Evolutionary conservation across 2,329 filamentous ascomycete genomes (phyloP).

Genomic region (Colletotrichum tabaci): DNA sequence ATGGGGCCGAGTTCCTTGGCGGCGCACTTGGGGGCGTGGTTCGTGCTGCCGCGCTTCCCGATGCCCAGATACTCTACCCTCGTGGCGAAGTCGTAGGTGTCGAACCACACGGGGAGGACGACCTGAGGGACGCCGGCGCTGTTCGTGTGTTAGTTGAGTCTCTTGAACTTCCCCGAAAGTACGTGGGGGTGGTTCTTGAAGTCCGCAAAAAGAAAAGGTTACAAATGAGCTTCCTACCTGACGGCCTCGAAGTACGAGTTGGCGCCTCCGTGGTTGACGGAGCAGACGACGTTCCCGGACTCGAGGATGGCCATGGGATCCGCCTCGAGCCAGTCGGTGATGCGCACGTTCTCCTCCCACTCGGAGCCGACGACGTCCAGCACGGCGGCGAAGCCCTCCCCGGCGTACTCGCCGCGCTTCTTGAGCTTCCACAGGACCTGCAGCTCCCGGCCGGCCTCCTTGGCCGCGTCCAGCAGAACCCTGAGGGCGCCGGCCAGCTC

Average conservation of each 20-base stretch:
- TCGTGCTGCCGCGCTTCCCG: slow-evolving; percentile 46
- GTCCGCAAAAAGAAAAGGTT: too few species aligned
- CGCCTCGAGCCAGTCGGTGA: slow-evolving; percentile 57
- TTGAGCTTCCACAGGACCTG: slow-evolving; percentile 56
- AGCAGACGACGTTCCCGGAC: slow-evolving; percentile 55
- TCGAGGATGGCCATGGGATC: slow-evolving; percentile 56
- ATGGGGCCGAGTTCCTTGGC: slow-evolving; percentile 4
- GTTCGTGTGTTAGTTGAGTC: slow-evolving; percentile 13
- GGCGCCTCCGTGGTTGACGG: slow-evolving; percentile 63
- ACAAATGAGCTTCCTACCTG: slow-evolving; percentile 46
- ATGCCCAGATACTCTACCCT: slow-evolving; percentile 61
- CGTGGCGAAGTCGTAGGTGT: slow-evolving; percentile 63
- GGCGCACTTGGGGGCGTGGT: slow-evolving; percentile 6
- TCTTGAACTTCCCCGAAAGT: too few species aligned
- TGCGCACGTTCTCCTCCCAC: slow-evolving; percentile 48
- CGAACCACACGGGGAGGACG: slow-evolving; percentile 61
- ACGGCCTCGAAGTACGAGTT: slow-evolving; percentile 59
- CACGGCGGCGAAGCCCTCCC: not conserved
- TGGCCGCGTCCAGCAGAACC: slow-evolving; percentile 49
- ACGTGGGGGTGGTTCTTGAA: too few species aligned
- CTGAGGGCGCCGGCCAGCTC: slow-evolving; percentile 57
- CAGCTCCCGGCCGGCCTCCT: slow-evolving; percentile 22
- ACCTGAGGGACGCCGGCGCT: slow-evolving; percentile 63
- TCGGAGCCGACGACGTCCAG: slow-evolving; percentile 7
- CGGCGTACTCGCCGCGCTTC: slow-evolving; percentile 27